These are phyloP conservation scores for Starmera dryadoides DNA, from an alignment of 805 yeast genomes.

Conservation along the genomic window DNA sequence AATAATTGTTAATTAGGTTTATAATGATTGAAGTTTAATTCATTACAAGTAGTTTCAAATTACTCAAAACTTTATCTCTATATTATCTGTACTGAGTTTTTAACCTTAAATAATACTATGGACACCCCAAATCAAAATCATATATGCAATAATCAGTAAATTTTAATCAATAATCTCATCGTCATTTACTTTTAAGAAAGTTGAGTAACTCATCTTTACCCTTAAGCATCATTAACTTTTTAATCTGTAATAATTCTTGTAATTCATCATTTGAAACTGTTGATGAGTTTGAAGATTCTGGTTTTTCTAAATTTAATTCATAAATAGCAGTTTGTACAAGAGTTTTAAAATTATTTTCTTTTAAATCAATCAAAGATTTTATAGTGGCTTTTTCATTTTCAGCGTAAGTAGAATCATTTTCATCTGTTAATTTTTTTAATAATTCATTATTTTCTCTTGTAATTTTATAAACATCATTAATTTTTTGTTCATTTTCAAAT, in stretches of 20 bases:
- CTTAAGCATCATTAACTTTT: slow-evolving; percentile 54
- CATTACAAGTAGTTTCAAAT: too few relatives aligned
- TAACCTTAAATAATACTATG: too few relatives aligned
- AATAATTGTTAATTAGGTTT: too few relatives aligned
- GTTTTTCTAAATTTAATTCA: too few relatives aligned
- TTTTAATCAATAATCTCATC: background rate
- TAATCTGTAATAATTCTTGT: slow-evolving; percentile 46
- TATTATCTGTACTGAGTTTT: too few relatives aligned
- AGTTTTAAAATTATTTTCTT: slow-evolving; percentile 37
- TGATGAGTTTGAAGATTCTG: too few relatives aligned
- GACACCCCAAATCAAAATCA: too few relatives aligned
- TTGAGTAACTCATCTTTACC: slow-evolving; percentile 60
- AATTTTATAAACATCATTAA: slow-evolving; percentile 27
- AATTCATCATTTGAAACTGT: slow-evolving; percentile 32
- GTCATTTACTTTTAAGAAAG: slow-evolving; percentile 35
- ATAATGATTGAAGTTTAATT: too few relatives aligned
- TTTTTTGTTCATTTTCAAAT: slow-evolving; percentile 24
- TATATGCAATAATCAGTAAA: too few relatives aligned
- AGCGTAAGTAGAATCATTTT: slow-evolving; percentile 17
- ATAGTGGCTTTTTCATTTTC: slow-evolving; percentile 26
- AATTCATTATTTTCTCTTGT: slow-evolving; percentile 28
- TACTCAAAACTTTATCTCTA: too few relatives aligned
- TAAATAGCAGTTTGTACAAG: slow-evolving; percentile 35
- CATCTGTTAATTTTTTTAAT: slow-evolving; percentile 22
- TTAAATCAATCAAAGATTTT: slow-evolving; percentile 24